Conservation (phyloP, 1,284 basidiomycete species). For the Porphyrellus sp. region DNA sequence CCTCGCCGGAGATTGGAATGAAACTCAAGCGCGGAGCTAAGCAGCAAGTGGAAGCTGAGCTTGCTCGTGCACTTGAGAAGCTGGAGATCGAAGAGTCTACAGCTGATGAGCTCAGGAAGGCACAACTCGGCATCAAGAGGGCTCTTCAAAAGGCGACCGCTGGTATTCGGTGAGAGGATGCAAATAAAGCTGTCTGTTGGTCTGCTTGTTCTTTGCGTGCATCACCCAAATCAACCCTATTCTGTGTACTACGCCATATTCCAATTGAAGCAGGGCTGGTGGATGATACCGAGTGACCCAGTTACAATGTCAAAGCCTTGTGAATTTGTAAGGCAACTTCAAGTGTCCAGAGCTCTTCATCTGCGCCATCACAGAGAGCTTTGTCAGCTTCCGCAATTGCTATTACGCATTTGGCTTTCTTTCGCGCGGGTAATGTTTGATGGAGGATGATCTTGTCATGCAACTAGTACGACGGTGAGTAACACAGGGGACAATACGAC, state of each 20-base stretch:
- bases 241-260: background rate
- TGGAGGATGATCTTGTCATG: conserved; percentile 89
- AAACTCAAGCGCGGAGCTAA: conserved; percentile 97
- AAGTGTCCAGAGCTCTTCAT: conserved; percentile 94
- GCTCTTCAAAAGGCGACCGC: conserved; percentile 94
- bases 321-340: conserved; percentile 80
- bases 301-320: conserved; percentile 49
- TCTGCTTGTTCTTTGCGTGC: conserved; percentile 10
- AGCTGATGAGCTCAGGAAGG: conserved; percentile 91
- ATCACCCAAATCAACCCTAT: conserved; percentile 14
- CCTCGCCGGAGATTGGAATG: conserved; percentile 91
- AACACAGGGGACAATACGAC: background rate
- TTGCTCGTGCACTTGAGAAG: conserved; percentile 94
- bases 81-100: conserved; percentile 92
- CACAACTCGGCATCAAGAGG: conserved; percentile 89
- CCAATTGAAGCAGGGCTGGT: background rate
- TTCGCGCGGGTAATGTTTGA: conserved; percentile 73
- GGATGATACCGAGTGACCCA: background rate
- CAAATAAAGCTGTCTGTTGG: conserved; percentile 19
- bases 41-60: conserved; percentile 89
- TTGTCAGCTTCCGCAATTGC: conserved; percentile 96
- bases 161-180: conserved; percentile 63
- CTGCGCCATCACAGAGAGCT: conserved; percentile 94
- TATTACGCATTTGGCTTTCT: conserved; percentile 82
- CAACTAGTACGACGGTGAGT: conserved; percentile 48